phyloP scores from a whole-genome alignment of 1,284 basidiomycete genomes.

The Trichosporon sp. region DNA sequence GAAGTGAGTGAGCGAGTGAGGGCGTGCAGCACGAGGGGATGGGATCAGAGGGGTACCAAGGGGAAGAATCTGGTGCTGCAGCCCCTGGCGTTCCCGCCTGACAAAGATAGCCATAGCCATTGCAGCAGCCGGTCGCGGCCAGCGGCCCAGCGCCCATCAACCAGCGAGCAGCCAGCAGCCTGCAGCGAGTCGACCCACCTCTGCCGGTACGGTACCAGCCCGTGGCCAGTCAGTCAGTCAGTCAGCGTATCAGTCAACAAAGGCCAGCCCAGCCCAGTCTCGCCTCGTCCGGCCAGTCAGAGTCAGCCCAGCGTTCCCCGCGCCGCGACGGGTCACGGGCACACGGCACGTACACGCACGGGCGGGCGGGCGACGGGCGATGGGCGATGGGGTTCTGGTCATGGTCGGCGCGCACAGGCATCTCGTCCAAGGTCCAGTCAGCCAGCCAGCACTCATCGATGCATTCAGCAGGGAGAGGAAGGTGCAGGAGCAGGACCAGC shows the following conservation, averaged over 20 bases:
- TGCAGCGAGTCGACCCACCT: too few relatives aligned
- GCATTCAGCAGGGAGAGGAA: too few relatives aligned
- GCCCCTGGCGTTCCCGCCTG: slow-evolving; percentile 2
- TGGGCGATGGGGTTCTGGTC: not conserved
- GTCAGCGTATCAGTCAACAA: too few relatives aligned
- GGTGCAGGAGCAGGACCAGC: too few relatives aligned
- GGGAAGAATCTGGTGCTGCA: not conserved
- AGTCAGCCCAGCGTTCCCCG: too few relatives aligned
- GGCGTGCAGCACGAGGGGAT: not conserved
- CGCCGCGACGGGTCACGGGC: too few relatives aligned
- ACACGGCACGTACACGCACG: too few relatives aligned
- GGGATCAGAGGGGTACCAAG: not conserved
- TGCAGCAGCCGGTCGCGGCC: too few relatives aligned
- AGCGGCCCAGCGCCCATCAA: not conserved
- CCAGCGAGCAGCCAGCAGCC: not conserved
- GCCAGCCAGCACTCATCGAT: not conserved
- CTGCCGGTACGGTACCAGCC: too few relatives aligned
- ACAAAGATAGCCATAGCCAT: not conserved
- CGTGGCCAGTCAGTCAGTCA: too few relatives aligned
- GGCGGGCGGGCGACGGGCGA: not conserved
- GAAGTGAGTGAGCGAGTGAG: not conserved
- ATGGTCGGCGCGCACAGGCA: not conserved
- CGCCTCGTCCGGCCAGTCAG: too few relatives aligned
- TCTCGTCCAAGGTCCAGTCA: not conserved
- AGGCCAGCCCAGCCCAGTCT: too few relatives aligned